Base-by-base conservation (phyloP, 2,329 filamentous ascomycete genomes). In the Colletotrichum incanum region DNA sequence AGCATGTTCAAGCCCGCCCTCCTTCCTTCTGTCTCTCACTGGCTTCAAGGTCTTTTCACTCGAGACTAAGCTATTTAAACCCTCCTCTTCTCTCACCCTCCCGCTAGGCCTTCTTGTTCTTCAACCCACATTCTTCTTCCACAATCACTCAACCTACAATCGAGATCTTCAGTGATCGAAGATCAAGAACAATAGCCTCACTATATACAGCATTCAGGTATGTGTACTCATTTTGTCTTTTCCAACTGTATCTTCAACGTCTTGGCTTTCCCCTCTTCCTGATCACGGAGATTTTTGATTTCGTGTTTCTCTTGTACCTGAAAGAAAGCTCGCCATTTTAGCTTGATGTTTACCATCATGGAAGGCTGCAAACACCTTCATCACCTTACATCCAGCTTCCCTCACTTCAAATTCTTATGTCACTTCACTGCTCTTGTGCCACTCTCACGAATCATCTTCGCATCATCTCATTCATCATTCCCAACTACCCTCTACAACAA, bases 181-280 rank as follows among this genome's bases (percentile, higher is more conserved):
- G 54, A 1, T 12, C 37, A 58, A n/a, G 34, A 58, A 41, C 34
- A 41, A 58, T 58, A 58, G 6, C 55, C 37, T 41, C 3, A 6
- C 55, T 58, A 41, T 58, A 58, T 58, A 58, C n/a, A 26, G 23
- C 37, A 28, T 3, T 11, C 34, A 41, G 55, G 55, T 58, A 58
- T 26, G n/a, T 58, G n/a, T 39, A 26, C n/a, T 26, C 8, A 39
- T 16, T 8, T 37, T n/a, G 52, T 23, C 31, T 31, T 54, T 37
- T 20, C 18, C 5, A 14, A 37, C n/a, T 37, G 12, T 4, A 6
- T 8, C 31, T 23, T 8, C 11, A 56, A 56, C 5, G 2, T 3
- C 14, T 39, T 5, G 6, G 7, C 0, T 56, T 1, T 39, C 1
- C 12, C 34, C 34, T 56, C 3, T 7, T 37, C n/a, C 16, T 18